These are phyloP conservation scores for Stentor coeruleus DNA, from an alignment of 73 alveolate genomes.

Conservation along the genomic window DNA sequence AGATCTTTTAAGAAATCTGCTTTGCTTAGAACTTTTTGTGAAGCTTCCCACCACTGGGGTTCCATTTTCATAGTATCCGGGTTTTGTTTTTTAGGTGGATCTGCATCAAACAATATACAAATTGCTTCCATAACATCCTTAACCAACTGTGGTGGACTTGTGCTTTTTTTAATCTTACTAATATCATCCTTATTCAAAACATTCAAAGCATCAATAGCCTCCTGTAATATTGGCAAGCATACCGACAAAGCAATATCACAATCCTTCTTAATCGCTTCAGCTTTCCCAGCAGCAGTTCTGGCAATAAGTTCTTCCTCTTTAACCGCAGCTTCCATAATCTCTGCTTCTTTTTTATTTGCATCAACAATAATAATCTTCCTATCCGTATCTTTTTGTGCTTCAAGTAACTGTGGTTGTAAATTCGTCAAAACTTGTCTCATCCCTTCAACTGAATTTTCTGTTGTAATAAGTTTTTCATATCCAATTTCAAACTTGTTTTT, in stretches of 20 bases:
- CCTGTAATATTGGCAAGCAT: constrained; percentile 95
- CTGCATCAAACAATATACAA: constrained; percentile 71
- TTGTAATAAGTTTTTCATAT: constrained; percentile 82
- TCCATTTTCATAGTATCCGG: background rate
- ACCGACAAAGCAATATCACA: constrained; percentile 86
- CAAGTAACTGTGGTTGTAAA: constrained; percentile 89
- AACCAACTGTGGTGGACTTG: constrained; percentile 84
- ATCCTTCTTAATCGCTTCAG: constrained; percentile 88
- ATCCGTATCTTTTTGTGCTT: background rate
- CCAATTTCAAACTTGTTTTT: constrained; percentile 73
- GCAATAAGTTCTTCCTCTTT: constrained; percentile 91
- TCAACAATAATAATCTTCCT: background rate
- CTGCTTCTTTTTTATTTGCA: background rate
- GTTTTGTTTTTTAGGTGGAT: constrained; percentile 69
- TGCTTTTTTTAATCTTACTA: constrained; percentile 60
- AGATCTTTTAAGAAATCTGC: constrained; percentile 46
- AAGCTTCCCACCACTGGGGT: constrained; percentile 40
- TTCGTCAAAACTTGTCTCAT: constrained; percentile 96
- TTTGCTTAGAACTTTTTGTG: constrained; percentile 57
- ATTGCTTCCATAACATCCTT: constrained; percentile 84
- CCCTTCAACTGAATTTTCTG: constrained; percentile 92
- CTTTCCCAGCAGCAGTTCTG: constrained; percentile 77
- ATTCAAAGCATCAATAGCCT: constrained; percentile 93
- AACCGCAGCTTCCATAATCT: constrained; percentile 41
- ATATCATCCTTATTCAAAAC: constrained; percentile 83